Evolutionary conservation across 441 rosid species (phyloP), one percentile per base, ranked within the genome.

Genomic region (Lepidium campestre): DNA sequence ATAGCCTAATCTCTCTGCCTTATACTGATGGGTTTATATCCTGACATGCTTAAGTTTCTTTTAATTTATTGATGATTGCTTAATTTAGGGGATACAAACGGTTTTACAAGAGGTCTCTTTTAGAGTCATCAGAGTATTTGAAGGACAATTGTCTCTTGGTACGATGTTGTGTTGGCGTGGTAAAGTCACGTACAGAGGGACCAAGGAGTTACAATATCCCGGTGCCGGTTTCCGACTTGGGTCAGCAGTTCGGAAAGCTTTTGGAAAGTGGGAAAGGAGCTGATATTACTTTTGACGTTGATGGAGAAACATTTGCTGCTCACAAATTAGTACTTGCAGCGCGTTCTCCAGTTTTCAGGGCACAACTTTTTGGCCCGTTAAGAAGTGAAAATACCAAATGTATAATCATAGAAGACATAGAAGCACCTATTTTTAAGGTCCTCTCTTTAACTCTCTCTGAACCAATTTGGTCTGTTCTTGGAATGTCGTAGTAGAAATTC

Each of bases 281-380:
- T 54, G 99, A 95, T 78, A 86, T 95, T 60, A 82, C 75, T 69
- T 84, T 95, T 52, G 83, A 86, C 69, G 95, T 95, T 52, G 88
- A 86, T 63, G 93, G 86, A 36, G 98, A 95, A 73, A 65, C 74
- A 19, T 95, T 82, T 75, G 45, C 84, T 57, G 96, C 94, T 54
- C 99, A 95, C 79, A 95, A 87, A 70, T 71, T 95, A 81, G 90
- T 95, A 40, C 92, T 95, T 79, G 96, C 93, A 58, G 88, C 96
- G 8, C 90, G 99, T 3, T 95, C 99, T 18, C 97, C 96, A 18
- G 98, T 95, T 40, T 95, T 95, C 73, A 87, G 85, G 77, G 99
- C 98, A 14, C 99, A 95, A 71, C 93, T 95, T 66, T 90, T 80
- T 84, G 98, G 99, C 74, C 99, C 98, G 29, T 86, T 95, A 92